Base-by-base conservation (phyloP, 371 early-diverging fungal species). In the Homolaphlyctis polyrhiza region DNA sequence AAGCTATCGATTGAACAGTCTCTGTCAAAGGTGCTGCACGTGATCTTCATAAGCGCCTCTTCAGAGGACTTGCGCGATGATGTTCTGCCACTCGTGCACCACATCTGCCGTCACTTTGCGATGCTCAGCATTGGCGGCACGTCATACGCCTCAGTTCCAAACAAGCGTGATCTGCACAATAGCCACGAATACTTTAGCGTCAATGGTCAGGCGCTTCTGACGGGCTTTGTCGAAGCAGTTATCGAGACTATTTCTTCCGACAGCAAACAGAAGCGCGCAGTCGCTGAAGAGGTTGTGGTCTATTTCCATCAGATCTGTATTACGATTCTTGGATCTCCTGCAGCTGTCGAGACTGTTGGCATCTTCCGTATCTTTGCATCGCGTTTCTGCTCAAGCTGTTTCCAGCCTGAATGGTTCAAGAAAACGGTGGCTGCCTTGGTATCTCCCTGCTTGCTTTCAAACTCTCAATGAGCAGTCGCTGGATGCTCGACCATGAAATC, bases 401-500 rank as follows among this genome's bases (percentile, higher is more conserved):
- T 91, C 71, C 86, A 89, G 71, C 86, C 87, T 58, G 91, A 91
- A 60, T 90, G 91, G 89, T 88, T 83, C 67, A 74, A 77, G 34
- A 94, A 93, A 75, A 84, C 87, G 30, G 94, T 32, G 98, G 96
- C 0, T 94, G 94, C 69, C 73, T 83, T 33, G 96, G 97, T 1
- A 93, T 98, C 47, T 85, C 88, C 0, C 77, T 93, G 50, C 80
- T 94, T 66, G 87, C 88, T 49, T 85, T 89, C 0, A 82, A 91
- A 62, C 78, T 98, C 21, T 87, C 90, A 35, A 80, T 96, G 75
- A 92, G 94, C 5, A 82, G 81, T 3, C 77, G 82, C 32, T 98
- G 97, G 97, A 86, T 97, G 81, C 75, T 92, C 13, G 91, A 90
- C 32, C 95, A 94, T 71, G 91, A 95, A 60, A 76, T 94, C 2